Conservation (phyloP, 805 yeast genomes). For the Candida nanaspora region DNA sequence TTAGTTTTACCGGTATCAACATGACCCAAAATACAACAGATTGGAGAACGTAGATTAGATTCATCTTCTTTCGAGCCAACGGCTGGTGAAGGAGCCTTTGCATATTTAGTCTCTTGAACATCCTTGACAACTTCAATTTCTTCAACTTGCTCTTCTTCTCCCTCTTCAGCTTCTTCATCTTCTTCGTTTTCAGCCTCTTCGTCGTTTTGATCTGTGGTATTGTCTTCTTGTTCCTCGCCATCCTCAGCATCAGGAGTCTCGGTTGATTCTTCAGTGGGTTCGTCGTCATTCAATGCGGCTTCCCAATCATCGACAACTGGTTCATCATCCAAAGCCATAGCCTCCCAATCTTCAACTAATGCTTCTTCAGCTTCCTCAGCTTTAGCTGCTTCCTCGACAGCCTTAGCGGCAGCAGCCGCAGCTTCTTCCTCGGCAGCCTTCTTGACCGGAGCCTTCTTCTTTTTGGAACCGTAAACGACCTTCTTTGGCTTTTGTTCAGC, state of each 20-base stretch:
- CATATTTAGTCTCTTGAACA: conserved; percentile 17
- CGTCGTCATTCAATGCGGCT: conserved; percentile 55
- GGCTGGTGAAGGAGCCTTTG: conserved; percentile 24
- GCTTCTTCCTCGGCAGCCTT: conserved; percentile 22
- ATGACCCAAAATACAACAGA: conserved; percentile 98
- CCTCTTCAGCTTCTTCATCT: conserved; percentile 15
- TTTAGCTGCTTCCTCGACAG: conserved; percentile 9
- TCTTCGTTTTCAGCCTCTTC: conserved; percentile 25
- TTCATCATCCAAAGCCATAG: conserved; percentile 41
- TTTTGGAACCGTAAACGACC: conserved; percentile 66
- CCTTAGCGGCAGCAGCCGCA: conserved; percentile 18
- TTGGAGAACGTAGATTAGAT: conserved; percentile 86
- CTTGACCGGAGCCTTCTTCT: conserved; percentile 34
- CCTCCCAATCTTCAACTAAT: conserved; percentile 83
- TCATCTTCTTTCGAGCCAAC: conserved; percentile 5
- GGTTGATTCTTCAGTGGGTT: conserved; percentile 48
- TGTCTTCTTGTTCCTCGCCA: no score
- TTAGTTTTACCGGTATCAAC: conserved; percentile 99
- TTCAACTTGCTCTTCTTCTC: conserved; percentile 24
- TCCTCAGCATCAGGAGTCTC: conserved; percentile 33
- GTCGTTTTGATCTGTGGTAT: no score
- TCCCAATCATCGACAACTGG: conserved; percentile 85
- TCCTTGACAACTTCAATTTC: conserved; percentile 29
- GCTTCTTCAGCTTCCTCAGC: conserved; percentile 39
- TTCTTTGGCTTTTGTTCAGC: conserved; percentile 46